Percentiles rank a stretch among this genome's conserved stretches.
Evolutionary conservation across 371 early-diverging fungal species (phyloP).

Genomic region (Mucor irregularis): DNA sequence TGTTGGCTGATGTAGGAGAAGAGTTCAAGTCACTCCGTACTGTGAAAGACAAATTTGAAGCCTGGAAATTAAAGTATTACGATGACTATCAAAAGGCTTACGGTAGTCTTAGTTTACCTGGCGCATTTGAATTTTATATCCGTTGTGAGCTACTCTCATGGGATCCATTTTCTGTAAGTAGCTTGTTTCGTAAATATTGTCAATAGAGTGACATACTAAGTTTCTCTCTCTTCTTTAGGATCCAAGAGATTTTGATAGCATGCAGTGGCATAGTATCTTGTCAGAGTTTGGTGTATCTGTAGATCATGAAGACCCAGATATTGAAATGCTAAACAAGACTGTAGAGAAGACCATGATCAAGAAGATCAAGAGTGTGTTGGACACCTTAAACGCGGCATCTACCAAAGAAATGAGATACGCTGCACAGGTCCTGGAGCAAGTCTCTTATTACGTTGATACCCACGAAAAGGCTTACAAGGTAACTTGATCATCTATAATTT

Average conservation of each 20-base stretch:
- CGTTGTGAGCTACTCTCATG: constrained; percentile 64
- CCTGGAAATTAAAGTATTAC: constrained; percentile 62
- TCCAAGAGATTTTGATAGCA: constrained; percentile 50
- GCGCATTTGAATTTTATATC: constrained; percentile 70
- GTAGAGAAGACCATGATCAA: constrained; percentile 51
- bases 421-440: constrained; percentile 36
- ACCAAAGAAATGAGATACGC: constrained; percentile 40
- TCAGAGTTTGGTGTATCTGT: constrained; percentile 50
- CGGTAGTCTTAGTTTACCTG: constrained; percentile 68
- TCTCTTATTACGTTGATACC: constrained; percentile 48
- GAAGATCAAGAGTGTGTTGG: constrained; percentile 33
- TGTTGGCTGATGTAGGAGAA: constrained; percentile 52
- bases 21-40: constrained; percentile 56
- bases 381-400: constrained; percentile 34
- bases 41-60: constrained; percentile 63
- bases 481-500: no score
- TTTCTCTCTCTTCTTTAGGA: constrained; percentile 5
- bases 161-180: constrained; percentile 57
- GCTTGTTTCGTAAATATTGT: background rate
- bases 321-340: constrained; percentile 56
- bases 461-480: constrained; percentile 42
- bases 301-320: constrained; percentile 56
- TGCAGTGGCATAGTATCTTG: constrained; percentile 54
- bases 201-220: background rate
- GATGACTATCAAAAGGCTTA: constrained; percentile 72